Evolutionary conservation across 2,329 filamentous ascomycete species (phyloP).

Genomic region (Neonectria coccinea): DNA sequence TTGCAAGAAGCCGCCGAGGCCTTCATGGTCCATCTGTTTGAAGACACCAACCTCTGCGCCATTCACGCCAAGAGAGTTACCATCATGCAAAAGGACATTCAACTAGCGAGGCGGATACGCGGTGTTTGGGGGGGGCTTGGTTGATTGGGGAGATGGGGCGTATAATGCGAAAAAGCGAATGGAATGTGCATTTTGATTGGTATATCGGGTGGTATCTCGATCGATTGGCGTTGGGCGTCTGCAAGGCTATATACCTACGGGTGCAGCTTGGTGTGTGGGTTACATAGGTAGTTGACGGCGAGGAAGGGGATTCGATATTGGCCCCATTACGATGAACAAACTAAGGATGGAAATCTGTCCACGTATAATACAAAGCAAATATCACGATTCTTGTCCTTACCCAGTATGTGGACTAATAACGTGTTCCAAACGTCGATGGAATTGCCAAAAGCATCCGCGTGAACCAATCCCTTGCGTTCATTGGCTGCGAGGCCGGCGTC

Average conservation of each 20-base stretch:
- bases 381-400: not conserved
- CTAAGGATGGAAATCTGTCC: not conserved
- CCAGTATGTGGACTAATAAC: too few relatives aligned
- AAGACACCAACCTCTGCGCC: conserved; percentile 85
- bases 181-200: conserved; percentile 31
- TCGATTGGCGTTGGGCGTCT: conserved; percentile 18
- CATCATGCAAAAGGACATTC: conserved; percentile 98
- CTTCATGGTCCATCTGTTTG: conserved; percentile 95
- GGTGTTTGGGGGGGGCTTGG: conserved; percentile 80
- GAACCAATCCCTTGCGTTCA: conserved; percentile 30
- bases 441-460: not conserved
- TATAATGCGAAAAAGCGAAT: conserved; percentile 27
- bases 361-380: conserved; percentile 11
- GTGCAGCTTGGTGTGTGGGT: conserved; percentile 18
- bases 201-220: conserved; percentile 31
- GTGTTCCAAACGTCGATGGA: not conserved
- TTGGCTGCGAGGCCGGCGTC: conserved; percentile 35
- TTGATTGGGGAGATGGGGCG: conserved; percentile 34
- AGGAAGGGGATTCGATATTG: not conserved
- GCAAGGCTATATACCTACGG: conserved; percentile 34
- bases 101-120: conserved; percentile 84
- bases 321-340: not conserved
- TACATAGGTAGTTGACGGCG: not conserved
- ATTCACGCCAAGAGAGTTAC: conserved; percentile 97
- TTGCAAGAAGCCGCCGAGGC: conserved; percentile 97